phyloP scores from a whole-genome alignment of 768 basidiomycete genomes.

The Mycena rebaudengoi region DNA sequence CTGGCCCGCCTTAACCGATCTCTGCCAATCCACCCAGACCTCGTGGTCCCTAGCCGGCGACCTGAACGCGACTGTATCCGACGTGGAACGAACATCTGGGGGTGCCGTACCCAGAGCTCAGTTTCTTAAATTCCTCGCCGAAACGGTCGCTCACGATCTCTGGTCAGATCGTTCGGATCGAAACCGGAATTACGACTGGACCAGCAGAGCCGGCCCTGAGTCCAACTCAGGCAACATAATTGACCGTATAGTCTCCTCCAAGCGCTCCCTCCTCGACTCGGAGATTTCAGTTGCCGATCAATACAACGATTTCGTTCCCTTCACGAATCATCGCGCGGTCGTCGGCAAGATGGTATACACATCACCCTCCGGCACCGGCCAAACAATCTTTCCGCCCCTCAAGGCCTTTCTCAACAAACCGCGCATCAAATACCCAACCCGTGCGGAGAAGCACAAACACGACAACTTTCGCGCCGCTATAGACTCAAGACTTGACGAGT shows the following conservation, averaged over 20 bases:
- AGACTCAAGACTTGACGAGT: neutral
- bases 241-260: slow-evolving; percentile 26
- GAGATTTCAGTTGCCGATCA: neutral
- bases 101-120: neutral
- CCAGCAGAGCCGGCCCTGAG: neutral
- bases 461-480: neutral
- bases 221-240: slow-evolving; percentile 29
- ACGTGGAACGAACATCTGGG: neutral
- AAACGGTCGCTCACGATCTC: neutral
- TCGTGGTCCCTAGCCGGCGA: slow-evolving; percentile 22
- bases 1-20: neutral
- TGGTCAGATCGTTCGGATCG: neutral
- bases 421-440: neutral
- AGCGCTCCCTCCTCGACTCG: neutral
- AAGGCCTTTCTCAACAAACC: slow-evolving; percentile 20
- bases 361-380: neutral
- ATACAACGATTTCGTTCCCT: neutral
- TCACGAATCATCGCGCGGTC: slow-evolving; percentile 1
- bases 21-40: neutral
- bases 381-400: slow-evolving; percentile 1
- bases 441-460: neutral
- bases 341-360: neutral
- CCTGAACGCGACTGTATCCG: slow-evolving; percentile 25
- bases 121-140: neutral
- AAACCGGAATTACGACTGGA: neutral